Evolutionary conservation across 345 rosid species (phyloP).

Genomic region (Populus euphratica): DNA sequence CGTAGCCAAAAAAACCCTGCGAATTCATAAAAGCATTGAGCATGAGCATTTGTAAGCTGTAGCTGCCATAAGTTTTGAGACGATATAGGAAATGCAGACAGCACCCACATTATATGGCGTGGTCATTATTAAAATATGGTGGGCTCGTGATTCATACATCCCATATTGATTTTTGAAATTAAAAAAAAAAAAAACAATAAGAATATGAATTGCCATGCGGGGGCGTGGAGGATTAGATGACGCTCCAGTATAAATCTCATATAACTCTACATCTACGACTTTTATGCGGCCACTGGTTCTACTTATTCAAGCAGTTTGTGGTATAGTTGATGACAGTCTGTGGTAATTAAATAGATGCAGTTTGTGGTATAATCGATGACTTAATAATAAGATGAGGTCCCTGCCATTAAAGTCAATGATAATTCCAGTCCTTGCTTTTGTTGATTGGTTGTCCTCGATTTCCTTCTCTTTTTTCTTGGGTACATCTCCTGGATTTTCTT

Average conservation of each 20-base stretch:
- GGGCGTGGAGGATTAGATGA: neutral
- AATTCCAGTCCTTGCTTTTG: neutral
- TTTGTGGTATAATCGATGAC: slow-evolving; percentile 1
- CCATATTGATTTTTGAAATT: neutral
- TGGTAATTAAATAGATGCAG: neutral
- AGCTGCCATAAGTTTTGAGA: neutral
- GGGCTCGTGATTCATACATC: slow-evolving; percentile 23
- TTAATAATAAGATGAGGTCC: neutral
- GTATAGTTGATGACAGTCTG: neutral
- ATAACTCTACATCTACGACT: neutral
- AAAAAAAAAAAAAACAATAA: too few relatives aligned
- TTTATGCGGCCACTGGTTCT: neutral
- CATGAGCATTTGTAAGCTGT: neutral
- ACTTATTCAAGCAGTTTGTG: neutral
- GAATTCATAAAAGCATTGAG: too few relatives aligned
- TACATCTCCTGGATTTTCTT: too few relatives aligned
- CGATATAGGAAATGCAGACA: neutral
- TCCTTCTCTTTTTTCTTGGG: slow-evolving; percentile 1
- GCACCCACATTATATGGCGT: neutral
- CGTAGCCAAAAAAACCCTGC: neutral
- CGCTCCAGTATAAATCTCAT: neutral
- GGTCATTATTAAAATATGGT: slow-evolving; percentile 7
- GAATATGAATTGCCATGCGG: neutral
- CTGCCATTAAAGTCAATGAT: slow-evolving; percentile 16
- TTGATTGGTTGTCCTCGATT: slow-evolving; percentile 25